Percentiles rank a stretch among this genome's conserved stretches.
Conservation (phyloP, 2,329 filamentous ascomycete species). For the Trichophyton verrucosum region DNA sequence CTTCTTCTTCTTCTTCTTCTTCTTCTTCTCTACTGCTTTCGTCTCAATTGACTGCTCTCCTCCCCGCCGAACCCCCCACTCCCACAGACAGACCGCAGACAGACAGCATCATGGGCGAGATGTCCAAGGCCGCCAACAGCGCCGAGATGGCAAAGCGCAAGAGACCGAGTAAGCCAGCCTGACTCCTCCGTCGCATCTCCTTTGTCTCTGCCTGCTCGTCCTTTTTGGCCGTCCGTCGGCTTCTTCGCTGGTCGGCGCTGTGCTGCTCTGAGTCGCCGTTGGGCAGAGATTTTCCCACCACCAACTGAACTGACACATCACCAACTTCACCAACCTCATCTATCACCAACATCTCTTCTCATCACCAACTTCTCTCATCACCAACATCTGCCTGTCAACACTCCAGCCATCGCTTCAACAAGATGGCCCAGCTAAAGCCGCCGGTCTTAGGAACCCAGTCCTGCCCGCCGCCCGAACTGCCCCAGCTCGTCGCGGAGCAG, state of each 20-base stretch:
- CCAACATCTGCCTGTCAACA: neutral
- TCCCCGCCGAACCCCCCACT: neutral
- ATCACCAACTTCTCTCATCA: neutral
- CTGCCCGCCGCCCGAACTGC: slow-evolving; percentile 78
- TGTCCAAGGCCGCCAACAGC: neutral
- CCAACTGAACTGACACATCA: neutral
- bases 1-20: neutral
- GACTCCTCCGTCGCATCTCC: neutral
- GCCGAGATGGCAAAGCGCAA: slow-evolving; percentile 10
- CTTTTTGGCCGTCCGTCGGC: neutral
- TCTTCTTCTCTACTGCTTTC: neutral
- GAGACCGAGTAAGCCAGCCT: slow-evolving; percentile 10
- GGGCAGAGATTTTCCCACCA: neutral
- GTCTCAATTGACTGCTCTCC: neutral
- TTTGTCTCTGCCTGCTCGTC: neutral
- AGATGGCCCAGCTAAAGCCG: slow-evolving; percentile 11
- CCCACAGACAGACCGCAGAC: neutral
- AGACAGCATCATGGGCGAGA: neutral
- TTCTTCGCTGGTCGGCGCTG: neutral
- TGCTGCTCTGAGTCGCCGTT: neutral
- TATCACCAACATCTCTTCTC: neutral
- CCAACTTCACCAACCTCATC: neutral
- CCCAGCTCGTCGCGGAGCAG: slow-evolving; percentile 87
- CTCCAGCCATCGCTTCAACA: neutral
- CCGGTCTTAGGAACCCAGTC: slow-evolving; percentile 68